Conservation (phyloP, 805 yeast species). For the Saturnispora sanitii region DNA sequence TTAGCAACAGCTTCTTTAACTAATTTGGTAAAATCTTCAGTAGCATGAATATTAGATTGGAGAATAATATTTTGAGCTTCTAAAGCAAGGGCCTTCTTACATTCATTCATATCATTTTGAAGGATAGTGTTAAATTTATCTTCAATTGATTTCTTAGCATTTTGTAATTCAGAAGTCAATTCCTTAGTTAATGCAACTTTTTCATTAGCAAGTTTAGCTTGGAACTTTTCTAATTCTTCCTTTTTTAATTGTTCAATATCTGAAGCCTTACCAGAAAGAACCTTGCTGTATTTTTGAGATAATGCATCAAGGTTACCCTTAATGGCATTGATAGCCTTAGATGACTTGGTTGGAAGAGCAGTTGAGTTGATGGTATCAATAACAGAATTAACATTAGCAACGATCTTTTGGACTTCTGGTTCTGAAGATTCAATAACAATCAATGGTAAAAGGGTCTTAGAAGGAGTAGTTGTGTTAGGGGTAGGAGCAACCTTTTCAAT, state of each 20-base stretch:
- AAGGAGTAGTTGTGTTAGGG: neutral
- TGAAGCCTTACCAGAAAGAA: slow-evolving; percentile 23
- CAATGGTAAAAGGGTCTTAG: slow-evolving; percentile 17
- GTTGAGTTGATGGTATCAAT: slow-evolving; percentile 23
- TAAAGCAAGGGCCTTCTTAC: slow-evolving; percentile 51
- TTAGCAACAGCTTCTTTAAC: slow-evolving; percentile 50
- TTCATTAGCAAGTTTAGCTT: slow-evolving; percentile 24
- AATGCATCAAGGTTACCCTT: slow-evolving; percentile 17
- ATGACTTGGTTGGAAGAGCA: slow-evolving; percentile 16
- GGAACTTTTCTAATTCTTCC: slow-evolving; percentile 16
- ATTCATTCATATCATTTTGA: slow-evolving; percentile 53
- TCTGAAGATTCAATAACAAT: slow-evolving; percentile 26
- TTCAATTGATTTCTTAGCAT: slow-evolving; percentile 53
- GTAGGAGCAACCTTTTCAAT: neutral
- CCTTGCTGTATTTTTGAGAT: slow-evolving; percentile 17
- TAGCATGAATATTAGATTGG: slow-evolving; percentile 56
- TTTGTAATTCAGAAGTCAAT: slow-evolving; percentile 50
- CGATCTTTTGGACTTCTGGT: slow-evolving; percentile 26
- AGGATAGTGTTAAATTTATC: slow-evolving; percentile 49
- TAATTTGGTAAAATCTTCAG: slow-evolving; percentile 52
- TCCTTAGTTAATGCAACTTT: slow-evolving; percentile 50
- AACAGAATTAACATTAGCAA: slow-evolving; percentile 29
- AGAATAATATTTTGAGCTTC: slow-evolving; percentile 69
- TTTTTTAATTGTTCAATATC: slow-evolving; percentile 12
- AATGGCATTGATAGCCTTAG: slow-evolving; percentile 17